Evolutionary conservation across 257 asterid genomes (phyloP).

Genomic region (Plantago elongata): DNA sequence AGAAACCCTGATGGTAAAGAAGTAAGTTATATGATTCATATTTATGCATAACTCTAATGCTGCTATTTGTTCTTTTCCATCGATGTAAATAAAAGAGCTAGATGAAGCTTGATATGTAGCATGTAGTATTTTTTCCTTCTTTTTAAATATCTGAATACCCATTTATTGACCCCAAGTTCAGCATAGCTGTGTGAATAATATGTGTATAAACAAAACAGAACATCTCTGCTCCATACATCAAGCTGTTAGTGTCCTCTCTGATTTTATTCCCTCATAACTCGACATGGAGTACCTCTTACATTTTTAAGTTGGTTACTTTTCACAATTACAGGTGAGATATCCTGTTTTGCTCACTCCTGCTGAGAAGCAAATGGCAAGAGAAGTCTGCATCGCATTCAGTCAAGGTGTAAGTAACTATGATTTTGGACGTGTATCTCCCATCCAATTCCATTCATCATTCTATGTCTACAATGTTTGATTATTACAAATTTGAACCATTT

Average conservation of each 20-base stretch:
- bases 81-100: constrained; percentile 1
- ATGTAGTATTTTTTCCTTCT: too few relatives aligned
- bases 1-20: constrained; percentile 98
- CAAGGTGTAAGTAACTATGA: constrained; percentile 71
- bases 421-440: constrained; percentile 3
- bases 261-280: constrained; percentile 4
- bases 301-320: not conserved
- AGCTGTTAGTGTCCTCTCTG: constrained; percentile 19
- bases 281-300: constrained; percentile 11
- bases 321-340: constrained; percentile 72
- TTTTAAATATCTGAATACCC: too few relatives aligned
- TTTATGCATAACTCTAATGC: not conserved
- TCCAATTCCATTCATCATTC: not conserved
- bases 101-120: too few relatives aligned
- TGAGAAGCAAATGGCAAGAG: constrained; percentile 97
- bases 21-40: constrained; percentile 38
- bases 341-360: constrained; percentile 96
- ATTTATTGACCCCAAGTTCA: not conserved
- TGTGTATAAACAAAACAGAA: not conserved
- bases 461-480: not conserved
- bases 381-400: constrained; percentile 91
- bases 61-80: not conserved
- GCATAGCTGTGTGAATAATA: not conserved
- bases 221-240: constrained; percentile 14
- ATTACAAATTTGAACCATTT: not conserved